phyloP scores from a whole-genome alignment of 78 protist genomes.

The Chrysochromulina parva region DNA sequence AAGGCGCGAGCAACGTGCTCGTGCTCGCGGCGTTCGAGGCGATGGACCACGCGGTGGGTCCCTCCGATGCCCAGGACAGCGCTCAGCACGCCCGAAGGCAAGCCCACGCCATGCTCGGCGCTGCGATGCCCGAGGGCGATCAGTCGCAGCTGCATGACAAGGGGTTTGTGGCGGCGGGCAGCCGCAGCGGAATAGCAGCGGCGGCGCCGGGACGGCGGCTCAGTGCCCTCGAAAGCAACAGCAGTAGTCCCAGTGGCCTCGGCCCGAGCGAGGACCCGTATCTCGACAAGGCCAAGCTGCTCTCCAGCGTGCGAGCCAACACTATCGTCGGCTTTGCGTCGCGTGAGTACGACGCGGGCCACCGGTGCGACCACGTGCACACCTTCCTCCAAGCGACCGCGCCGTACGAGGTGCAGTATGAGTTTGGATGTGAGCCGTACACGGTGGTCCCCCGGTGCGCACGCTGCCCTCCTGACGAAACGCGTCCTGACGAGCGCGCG shows the following conservation, averaged over 20 bases:
- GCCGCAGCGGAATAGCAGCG: no score
- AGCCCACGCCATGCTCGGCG: no score
- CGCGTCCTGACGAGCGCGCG: no score
- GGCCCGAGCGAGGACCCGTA: no score
- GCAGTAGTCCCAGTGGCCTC: no score
- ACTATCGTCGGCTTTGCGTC: neutral
- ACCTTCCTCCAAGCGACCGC: neutral
- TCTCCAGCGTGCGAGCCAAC: neutral
- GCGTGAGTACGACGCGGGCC: neutral
- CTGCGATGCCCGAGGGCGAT: no score
- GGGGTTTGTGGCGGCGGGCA: no score
- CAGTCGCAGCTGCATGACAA: no score
- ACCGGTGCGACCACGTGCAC: neutral
- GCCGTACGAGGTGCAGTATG: neutral
- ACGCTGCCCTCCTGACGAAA: no score
- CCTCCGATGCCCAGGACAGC: neutral
- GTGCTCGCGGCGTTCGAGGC: slow-evolving; percentile 15
- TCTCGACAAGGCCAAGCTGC: neutral
- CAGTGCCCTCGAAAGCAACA: no score
- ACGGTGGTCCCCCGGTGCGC: neutral
- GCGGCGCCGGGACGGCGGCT: no score
- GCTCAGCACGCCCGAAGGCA: no score
- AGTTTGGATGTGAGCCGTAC: slow-evolving; percentile 17
- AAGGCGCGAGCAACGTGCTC: neutral
- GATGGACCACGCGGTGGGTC: neutral